Evolutionary conservation across 1,284 basidiomycete genomes (phyloP), one percentile per base, ranked within the genome.

Genomic region (Termitomyces sp.): DNA sequence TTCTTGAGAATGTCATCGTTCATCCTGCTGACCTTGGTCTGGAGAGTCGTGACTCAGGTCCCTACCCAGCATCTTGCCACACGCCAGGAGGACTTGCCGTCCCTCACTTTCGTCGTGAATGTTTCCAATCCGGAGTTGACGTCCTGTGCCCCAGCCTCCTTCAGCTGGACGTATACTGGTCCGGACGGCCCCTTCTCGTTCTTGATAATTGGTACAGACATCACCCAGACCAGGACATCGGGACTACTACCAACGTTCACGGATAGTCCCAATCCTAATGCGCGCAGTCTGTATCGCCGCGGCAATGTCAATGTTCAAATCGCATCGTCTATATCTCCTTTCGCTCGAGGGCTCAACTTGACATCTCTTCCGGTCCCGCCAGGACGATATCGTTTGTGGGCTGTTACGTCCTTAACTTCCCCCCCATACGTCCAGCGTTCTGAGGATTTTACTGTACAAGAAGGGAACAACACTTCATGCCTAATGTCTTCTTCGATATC

Each of bases 311-410:
- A 34, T 1, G 30, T 58, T 26, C 10, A 2, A n/a, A 57, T 61
- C 8, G 47, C 57, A 8, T 47, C 48, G 0, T 50, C 42, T 3
- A 43, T 67, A 5, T 30, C 52, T 40, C 60, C 65, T 2, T 1
- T 5, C 1, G 44, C 28, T 0, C 19, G 15, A 0, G 13, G 51
- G 19, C 73, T 65, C 59, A 65, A 58, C 1, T 73, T 76, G 74
- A 15, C 63, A 4, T 42, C 55, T 5, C 75, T 80, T 51, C 67
- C 70, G 53, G 63, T 80, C 36, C 61, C 73, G 0, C 62, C 71
- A 54, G 80, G 80, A 10, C 74, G 68, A 70, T 82, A 82, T 56
- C 55, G 56, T 30, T 58, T 71, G 33, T 54, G 51, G 36, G 75
- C 69, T 10, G 49, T 50, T 2, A 55, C 68, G 15, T 55, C 61